Evolutionary conservation across 2,329 filamentous ascomycete genomes (phyloP), one percentile per base, ranked within the genome.

Genomic region (Thelonectria blattea): DNA sequence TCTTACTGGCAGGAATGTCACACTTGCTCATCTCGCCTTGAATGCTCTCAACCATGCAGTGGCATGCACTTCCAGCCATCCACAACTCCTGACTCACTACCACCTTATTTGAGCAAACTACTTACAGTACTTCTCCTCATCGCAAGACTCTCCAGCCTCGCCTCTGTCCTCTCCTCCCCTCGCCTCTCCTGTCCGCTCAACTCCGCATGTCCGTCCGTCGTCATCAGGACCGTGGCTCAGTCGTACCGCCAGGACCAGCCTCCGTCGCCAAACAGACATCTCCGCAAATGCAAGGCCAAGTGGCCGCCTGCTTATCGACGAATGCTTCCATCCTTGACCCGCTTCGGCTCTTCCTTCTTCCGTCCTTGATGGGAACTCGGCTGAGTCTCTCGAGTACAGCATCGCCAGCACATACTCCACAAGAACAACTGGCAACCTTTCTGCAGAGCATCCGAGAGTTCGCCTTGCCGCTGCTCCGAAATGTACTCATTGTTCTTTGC

Each of bases 321-420:
- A 15, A 42, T 42, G 17, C 14, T 17, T 20, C 39, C 6, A 18
- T 42, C 39, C 39, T 42, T 11, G 15, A 18, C 43, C 32, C 45
- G 37, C 15, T 34, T 41, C 43, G 22, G 42, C 22, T 20, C 32
- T 24, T 22, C 32, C 30, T 32, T 39, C 37, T 42, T 47, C 42
- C 24, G 12, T 17, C 17, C 51, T 51, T 50, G 53, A 37, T 50
- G 39, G n/a, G 22, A n/a, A n/a, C n/a, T n/a, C n/a, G 32, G 2
- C 46, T 56, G 22, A 47, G 39, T 47, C 30, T 48, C 24, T 17
- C 32, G 46, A 10, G 24, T 5, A 18, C 18, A 45, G 42, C 20
- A 18, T 45, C 53, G 52, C 52, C 57, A 60, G 50, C 52, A 43
- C 52, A 39, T 49, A 37, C 49, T 52, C 57, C 54, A 52, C 52